phyloP scores from a whole-genome alignment of 192 early-diverging fungal species.

The Gonapodya sp. region DNA sequence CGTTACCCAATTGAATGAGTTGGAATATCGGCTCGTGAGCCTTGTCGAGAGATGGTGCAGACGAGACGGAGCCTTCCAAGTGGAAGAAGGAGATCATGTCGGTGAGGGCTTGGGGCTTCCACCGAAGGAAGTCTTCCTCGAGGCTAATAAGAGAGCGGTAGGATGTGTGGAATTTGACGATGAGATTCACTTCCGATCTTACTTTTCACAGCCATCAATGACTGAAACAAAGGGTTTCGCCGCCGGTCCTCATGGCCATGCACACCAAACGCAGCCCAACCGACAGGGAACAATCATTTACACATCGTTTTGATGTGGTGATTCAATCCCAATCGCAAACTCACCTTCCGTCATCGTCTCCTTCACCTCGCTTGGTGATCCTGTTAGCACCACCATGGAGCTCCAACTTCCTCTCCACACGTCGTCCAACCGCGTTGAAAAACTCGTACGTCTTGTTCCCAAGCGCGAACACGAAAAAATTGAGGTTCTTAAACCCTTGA shows the following conservation, averaged over 20 bases:
- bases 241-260: too few species aligned
- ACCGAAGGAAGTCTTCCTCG: constrained; percentile 92
- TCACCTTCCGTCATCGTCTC: constrained; percentile 83
- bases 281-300: background rate
- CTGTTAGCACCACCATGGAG: constrained; percentile 62
- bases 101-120: constrained; percentile 83
- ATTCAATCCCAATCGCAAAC: background rate
- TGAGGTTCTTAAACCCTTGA: constrained; percentile 26
- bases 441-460: constrained; percentile 87
- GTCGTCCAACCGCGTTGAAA: constrained; percentile 75
- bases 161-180: too few species aligned
- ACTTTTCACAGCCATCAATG: background rate
- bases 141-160: constrained; percentile 38
- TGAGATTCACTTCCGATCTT: too few species aligned
- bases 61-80: constrained; percentile 39
- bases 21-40: constrained; percentile 38
- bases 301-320: background rate
- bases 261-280: too few species aligned
- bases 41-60: constrained; percentile 19
- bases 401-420: constrained; percentile 55
- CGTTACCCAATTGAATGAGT: constrained; percentile 21
- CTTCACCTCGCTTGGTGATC: constrained; percentile 76
- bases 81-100: constrained; percentile 64
- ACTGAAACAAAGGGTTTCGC: too few species aligned
- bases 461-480: constrained; percentile 69